Base-by-base conservation (phyloP, 805 yeast genomes). In the Metschnikowia dekortorum region DNA sequence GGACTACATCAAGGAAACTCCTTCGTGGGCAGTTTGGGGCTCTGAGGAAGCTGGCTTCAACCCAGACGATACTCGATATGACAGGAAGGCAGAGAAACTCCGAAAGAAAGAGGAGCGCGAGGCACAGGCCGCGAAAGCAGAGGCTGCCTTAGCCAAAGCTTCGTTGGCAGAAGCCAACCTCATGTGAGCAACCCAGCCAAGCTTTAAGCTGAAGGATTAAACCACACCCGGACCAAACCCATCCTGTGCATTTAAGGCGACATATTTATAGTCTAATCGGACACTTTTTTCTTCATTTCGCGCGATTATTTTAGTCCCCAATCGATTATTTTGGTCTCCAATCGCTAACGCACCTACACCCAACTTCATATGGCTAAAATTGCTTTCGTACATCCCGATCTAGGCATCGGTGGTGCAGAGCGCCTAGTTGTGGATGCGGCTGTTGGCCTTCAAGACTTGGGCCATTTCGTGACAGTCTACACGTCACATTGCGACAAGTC, bases 401-500 rank as follows among this genome's bases (percentile, higher is more conserved):
- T 94, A 48, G 99, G 99, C 0, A 92, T 92, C 50, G 99, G 87
- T 5, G 99, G 99, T 4, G 99, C 99, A 1, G 99, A 94, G 64
- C 76, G 99, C 52, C 76, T 95, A n/a, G 90, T 94, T 1, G 96
- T 94, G 1, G 99, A 94, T 68, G 90, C 96, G 2, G 99, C 98
- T 0, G 73, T 89, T 3, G 96, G 96, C 0, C 70, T 94, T 29
- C 89, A 92, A 61, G 75, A 81, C 2, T 67, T 74, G 31, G 61
- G 59, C 31, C 83, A 87, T 62, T 74, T 73, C 0, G 83, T 94
- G 9, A 74, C 76, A 2, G 76, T 91, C 5, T 89, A 77, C 68
- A 92, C 99, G 0, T 90, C 97, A 0, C 96, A 94, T 63, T 91
- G 96, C 67, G 97, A 94, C 65, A 76, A 66, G 50, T 64, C 71